Base-by-base conservation (phyloP, 2,329 filamentous ascomycete species). In the Colletotrichum scovillei region DNA sequence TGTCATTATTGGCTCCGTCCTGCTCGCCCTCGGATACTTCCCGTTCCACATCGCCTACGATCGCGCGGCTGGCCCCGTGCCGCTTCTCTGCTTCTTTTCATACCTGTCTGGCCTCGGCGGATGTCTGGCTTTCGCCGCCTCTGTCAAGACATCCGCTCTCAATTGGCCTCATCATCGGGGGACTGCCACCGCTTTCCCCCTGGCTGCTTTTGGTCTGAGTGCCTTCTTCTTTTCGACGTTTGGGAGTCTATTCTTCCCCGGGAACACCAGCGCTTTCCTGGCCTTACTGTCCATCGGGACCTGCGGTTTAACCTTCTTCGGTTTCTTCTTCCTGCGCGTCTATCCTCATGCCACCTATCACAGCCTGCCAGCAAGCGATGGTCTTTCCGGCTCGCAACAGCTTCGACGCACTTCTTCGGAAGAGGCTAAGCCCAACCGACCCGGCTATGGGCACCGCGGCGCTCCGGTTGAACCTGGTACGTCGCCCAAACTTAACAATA, bases 201-300 rank as follows among this genome's bases (percentile, higher is more conserved):
- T 98, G 69, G 94, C 97, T 69, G 95, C 94, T 3, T 98, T 98
- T 80, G 97, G 97, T 3, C 85, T 99, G 70, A 98, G 95, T 81
- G 97, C 97, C 67, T 97, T 99, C 84, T 97, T 98, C 86, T 99
- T 98, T 84, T 96, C 97, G 0, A 88, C 92, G 2, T 84, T 97
- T 42, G 94, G 95, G 26, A 90, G 91, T 22, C 80, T 97, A 59
- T 85, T 94, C 53, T 95, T 98, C 79, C 94, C 94, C 2, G 94
- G 95, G 52, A 91, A 97, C 78, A 97, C 95, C 0, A 92, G 93
- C 68, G 89, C 90, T 52, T 95, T 98, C 77, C 87, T 99, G 70
- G 86, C 96, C 75, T 85, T 98, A 32, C 87, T 99, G 53, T 91
- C 95, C 4, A 87, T 91, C 75, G 95, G 95, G 19, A 98, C 96